Conservation (phyloP, 1,139 yeast species). For the Hyphopichia buzzinii region DNA sequence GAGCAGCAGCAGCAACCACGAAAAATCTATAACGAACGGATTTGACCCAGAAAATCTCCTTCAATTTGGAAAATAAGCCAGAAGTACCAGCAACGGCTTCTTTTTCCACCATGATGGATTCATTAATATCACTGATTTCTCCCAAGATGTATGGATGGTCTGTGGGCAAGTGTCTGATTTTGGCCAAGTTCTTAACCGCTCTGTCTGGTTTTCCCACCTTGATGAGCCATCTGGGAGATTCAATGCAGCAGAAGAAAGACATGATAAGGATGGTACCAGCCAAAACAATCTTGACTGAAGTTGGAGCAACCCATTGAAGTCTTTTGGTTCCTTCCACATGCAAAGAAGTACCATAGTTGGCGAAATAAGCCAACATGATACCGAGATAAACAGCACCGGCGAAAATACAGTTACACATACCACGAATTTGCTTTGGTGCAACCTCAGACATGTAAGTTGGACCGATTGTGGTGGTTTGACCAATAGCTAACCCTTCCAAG, state of each 20-base stretch:
- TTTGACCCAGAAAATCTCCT: slow-evolving; percentile 25
- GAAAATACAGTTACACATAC: slow-evolving; percentile 47
- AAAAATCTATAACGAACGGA: slow-evolving; percentile 34
- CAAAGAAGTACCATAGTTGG: slow-evolving; percentile 41
- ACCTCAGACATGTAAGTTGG: slow-evolving; percentile 55
- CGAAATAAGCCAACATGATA: slow-evolving; percentile 50
- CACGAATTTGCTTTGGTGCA: slow-evolving; percentile 53
- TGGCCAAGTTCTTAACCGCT: slow-evolving; percentile 27
- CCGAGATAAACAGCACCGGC: slow-evolving; percentile 59
- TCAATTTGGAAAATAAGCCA: slow-evolving; percentile 13
- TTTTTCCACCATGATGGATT: slow-evolving; percentile 26
- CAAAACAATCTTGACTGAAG: slow-evolving; percentile 37
- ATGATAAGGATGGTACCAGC: slow-evolving; percentile 41
- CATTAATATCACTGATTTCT: slow-evolving; percentile 39
- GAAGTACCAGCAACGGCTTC: slow-evolving; percentile 25
- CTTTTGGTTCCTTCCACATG: slow-evolving; percentile 28
- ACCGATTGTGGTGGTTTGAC: slow-evolving; percentile 57
- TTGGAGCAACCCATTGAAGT: slow-evolving; percentile 39
- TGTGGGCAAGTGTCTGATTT: slow-evolving; percentile 37
- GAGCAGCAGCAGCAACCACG: slow-evolving; percentile 29
- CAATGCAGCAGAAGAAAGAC: slow-evolving; percentile 37
- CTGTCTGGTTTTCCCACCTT: slow-evolving; percentile 27
- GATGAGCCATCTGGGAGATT: slow-evolving; percentile 48
- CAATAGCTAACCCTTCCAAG: slow-evolving; percentile 54
- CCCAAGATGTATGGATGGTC: slow-evolving; percentile 41